These are phyloP conservation scores for Penicillium sp. DNA, from an alignment of 2,329 filamentous ascomycete species.

Conservation along the genomic window DNA sequence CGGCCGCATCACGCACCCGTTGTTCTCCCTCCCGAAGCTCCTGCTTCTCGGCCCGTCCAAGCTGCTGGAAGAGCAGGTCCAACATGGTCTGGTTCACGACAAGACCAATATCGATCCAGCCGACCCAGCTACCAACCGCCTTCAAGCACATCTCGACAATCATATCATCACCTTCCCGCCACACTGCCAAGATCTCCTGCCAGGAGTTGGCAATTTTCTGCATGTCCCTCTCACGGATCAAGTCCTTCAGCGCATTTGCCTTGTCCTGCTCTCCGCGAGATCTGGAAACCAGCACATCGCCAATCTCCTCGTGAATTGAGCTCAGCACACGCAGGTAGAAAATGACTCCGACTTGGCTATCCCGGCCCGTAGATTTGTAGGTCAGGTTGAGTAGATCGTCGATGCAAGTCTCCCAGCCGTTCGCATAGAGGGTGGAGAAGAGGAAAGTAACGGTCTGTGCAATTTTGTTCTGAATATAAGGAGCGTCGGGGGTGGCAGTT, in stretches of 20 bases:
- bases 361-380: conserved; percentile 57
- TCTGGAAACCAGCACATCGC: conserved; percentile 81
- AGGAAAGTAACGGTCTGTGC: conserved; percentile 93
- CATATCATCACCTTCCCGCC: conserved; percentile 65
- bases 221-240: conserved; percentile 82
- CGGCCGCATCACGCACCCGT: conserved; percentile 82
- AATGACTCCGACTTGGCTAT: conserved; percentile 73
- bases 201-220: conserved; percentile 84
- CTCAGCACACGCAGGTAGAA: conserved; percentile 86
- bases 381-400: conserved; percentile 84
- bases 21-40: conserved; percentile 68
- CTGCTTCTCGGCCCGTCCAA: conserved; percentile 67
- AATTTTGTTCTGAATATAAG: conserved; percentile 89
- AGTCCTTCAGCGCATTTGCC: conserved; percentile 86
- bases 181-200: conserved; percentile 83
- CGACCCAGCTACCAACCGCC: conserved; percentile 95
- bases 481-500: conserved; percentile 62
- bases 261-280: conserved; percentile 76
- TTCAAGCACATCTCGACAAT: conserved; percentile 86
- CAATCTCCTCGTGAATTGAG: conserved; percentile 95
- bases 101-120: conserved; percentile 95
- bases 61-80: conserved; percentile 77
- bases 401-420: conserved; percentile 85
- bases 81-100: conserved; percentile 90
- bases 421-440: conserved; percentile 81